These are phyloP conservation scores for Diaporthe capsici DNA, from an alignment of 2,329 filamentous ascomycete species.

Conservation along the genomic window DNA sequence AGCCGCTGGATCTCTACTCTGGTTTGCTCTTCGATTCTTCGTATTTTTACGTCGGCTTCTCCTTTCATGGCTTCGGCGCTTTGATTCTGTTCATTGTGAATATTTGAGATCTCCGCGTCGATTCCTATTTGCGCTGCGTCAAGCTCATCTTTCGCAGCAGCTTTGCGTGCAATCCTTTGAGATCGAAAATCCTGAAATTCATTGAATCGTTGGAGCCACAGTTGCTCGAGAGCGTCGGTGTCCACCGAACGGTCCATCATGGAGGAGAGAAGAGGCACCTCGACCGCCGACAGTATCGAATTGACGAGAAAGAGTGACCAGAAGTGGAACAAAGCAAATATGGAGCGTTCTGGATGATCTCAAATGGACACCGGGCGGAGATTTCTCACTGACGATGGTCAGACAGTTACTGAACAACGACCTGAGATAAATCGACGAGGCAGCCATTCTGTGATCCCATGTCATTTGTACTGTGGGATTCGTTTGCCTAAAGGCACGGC, in stretches of 20 bases:
- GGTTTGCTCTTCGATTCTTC: background rate
- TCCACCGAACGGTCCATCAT: background rate
- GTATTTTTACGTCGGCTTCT: background rate
- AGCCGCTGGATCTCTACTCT: background rate
- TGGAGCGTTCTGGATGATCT: background rate
- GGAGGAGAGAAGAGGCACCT: no score
- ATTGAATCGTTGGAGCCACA: background rate
- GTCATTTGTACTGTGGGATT: background rate
- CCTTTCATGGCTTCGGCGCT: background rate
- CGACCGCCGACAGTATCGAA: background rate
- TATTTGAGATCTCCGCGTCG: background rate
- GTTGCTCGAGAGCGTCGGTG: background rate
- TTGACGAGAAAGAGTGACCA: background rate
- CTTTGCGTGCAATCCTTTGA: background rate
- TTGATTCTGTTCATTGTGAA: background rate
- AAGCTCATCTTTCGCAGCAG: background rate
- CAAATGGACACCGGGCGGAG: no score
- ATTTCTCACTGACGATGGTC: background rate
- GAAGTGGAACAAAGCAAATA: no score
- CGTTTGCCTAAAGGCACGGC: no score
- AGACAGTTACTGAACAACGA: background rate
- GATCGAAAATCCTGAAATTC: constrained; percentile 13
- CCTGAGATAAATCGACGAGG: background rate
- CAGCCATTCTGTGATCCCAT: no score
- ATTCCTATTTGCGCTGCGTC: background rate